A percentile compares a stretch with the other conserved stretches of the same genome.
Conservation (phyloP, 2,329 filamentous ascomycete genomes). For the Sporothrix brasiliensis region DNA sequence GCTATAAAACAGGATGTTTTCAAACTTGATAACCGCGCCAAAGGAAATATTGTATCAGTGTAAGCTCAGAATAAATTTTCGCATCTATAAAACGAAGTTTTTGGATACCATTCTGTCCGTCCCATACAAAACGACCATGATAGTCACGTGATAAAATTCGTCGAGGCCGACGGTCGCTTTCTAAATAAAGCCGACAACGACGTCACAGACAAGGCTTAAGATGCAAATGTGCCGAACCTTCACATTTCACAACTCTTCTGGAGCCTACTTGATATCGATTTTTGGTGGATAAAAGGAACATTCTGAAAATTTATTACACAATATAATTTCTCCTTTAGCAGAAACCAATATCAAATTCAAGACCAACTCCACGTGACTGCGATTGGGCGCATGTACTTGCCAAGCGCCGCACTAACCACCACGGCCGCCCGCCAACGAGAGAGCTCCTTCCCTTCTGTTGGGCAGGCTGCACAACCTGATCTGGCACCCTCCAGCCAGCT, state of each 20-base stretch:
- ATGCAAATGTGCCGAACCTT: neutral
- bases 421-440: slow-evolving; percentile 11
- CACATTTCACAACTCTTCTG: too few species aligned
- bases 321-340: too few species aligned
- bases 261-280: too few species aligned
- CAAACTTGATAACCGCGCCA: too few species aligned
- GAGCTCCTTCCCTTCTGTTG: slow-evolving; percentile 3
- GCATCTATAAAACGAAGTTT: too few species aligned
- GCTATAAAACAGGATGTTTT: too few species aligned
- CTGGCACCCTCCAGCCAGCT: slow-evolving; percentile 20
- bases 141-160: neutral
- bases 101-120: too few species aligned
- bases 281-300: neutral
- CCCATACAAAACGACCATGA: neutral
- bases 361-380: slow-evolving; percentile 14
- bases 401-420: slow-evolving; percentile 13
- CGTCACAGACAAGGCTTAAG: neutral
- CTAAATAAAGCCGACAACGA: neutral
- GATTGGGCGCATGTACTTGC: neutral
- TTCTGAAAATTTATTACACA: too few species aligned
- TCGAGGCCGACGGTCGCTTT: too few species aligned
- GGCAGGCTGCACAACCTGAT: slow-evolving; percentile 15
- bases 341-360: too few species aligned
- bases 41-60: too few species aligned
- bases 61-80: too few species aligned